Conservation (phyloP, 2,329 filamentous ascomycete genomes). For the Fusarium transvaalense region DNA sequence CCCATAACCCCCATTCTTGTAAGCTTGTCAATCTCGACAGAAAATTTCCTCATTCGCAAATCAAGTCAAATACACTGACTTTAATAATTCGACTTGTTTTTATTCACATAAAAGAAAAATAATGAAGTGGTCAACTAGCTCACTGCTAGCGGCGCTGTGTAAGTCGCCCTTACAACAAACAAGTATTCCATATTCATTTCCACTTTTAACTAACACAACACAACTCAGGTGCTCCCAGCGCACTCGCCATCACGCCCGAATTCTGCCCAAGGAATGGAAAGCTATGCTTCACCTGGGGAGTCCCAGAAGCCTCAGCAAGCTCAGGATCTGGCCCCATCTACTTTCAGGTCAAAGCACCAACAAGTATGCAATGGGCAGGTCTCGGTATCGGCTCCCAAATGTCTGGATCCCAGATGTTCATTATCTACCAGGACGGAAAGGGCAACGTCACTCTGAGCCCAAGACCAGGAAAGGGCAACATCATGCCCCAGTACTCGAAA, state of each 20-base stretch:
- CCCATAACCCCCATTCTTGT: conserved; percentile 20
- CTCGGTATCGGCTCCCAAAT: conserved; percentile 69
- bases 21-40: conserved; percentile 8
- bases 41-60: conserved; percentile 7
- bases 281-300: conserved; percentile 69
- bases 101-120: not conserved
- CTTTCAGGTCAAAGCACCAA: conserved; percentile 70
- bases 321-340: conserved; percentile 68
- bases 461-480: conserved; percentile 62
- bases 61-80: not conserved
- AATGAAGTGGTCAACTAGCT: conserved; percentile 41
- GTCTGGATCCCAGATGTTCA: conserved; percentile 70
- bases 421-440: conserved; percentile 70
- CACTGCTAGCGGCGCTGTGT: conserved; percentile 40
- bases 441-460: conserved; percentile 73
- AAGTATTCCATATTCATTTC: not conserved
- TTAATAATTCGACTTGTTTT: not conserved
- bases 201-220: conserved; percentile 29
- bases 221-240: conserved; percentile 38
- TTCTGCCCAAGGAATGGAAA: conserved; percentile 58
- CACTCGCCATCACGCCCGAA: conserved; percentile 48
- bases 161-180: conserved; percentile 22
- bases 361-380: conserved; percentile 67
- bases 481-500: conserved; percentile 61
- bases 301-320: conserved; percentile 63